Base-by-base conservation (phyloP, 371 early-diverging fungal species). In the Rhizomucor miehei region DNA sequence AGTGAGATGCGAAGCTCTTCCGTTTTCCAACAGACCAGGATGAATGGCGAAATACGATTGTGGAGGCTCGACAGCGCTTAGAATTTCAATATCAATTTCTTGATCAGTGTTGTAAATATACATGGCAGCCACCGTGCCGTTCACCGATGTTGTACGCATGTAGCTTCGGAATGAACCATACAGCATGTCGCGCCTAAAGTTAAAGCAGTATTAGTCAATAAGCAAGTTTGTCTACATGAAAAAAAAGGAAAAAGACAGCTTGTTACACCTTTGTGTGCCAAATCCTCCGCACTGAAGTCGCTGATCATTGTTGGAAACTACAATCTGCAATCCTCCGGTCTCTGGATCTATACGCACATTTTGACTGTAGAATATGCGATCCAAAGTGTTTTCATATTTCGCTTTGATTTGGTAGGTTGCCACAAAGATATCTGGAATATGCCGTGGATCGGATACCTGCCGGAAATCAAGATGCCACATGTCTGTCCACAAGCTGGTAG, bases 41-140 rank as follows among this genome's bases (percentile, higher is more conserved):
- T 69, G 69, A 13, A 69, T 60, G 13, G 69, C 69, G 44, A 63
- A 69, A 39, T 69, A 65, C 6, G 66, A 47, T 47, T 65, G 63
- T 1, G 63, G 59, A 1, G 69, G 69, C 2, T 35, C 17, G 6
- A 65, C 54, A 14, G 62, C 47, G 21, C 62, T 57, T 17, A 70
- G 41, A 4, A 61, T 40, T 48, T 70, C 71, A 34, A 70, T 61
- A 35, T 70, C 71, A 34, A 70, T 66, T 19, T 70, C 71, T 10
- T 52, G 54, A 17, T 61, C 43, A 1, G 57, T 20, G 19, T 56
- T 54, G 36, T 54, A 64, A 11, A 70, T 39, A 34, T 60, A 70
- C 63, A 70, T 63, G 17, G 64, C 63, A 4, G 51, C 45, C 6
- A 66, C 67, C 1, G 67, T 66, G 17, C 71, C 71, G n/a, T 48